Evolutionary conservation across 768 basidiomycete species (phyloP).

Genomic region (Mycena polygramma): DNA sequence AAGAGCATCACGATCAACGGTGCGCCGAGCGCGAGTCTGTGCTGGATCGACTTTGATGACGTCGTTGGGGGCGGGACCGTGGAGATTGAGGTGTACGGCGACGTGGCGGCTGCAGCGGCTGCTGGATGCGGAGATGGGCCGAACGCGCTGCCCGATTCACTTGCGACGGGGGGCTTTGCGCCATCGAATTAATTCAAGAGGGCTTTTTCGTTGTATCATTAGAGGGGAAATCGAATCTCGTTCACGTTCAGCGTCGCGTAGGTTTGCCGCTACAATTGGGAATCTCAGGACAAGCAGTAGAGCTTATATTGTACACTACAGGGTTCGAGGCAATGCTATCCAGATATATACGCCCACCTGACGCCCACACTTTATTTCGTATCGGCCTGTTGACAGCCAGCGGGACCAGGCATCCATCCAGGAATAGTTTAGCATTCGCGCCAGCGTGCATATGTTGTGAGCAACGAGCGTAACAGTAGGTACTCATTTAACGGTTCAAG

Average conservation of each 20-base stretch:
- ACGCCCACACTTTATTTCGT: conserved; percentile 45
- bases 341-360: conserved; percentile 25
- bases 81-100: conserved; percentile 58
- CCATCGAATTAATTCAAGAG: neutral
- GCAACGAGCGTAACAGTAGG: no score
- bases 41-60: conserved; percentile 61
- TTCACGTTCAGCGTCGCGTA: neutral
- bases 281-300: conserved; percentile 17
- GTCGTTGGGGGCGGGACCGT: conserved; percentile 59
- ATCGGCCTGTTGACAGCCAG: no score
- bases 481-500: no score
- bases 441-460: no score
- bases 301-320: conserved; percentile 34
- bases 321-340: conserved; percentile 31
- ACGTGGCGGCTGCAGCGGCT: conserved; percentile 49
- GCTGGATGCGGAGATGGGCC: conserved; percentile 55
- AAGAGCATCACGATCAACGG: conserved; percentile 61
- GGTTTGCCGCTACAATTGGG: conserved; percentile 17
- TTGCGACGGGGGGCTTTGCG: conserved; percentile 56
- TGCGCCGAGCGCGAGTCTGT: conserved; percentile 49
- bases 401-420: no score
- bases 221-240: neutral
- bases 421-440: no score
- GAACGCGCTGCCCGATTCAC: conserved; percentile 53
- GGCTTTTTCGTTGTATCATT: neutral